Base-by-base conservation (phyloP, 83 land plant species). In the Picea abies region DNA sequence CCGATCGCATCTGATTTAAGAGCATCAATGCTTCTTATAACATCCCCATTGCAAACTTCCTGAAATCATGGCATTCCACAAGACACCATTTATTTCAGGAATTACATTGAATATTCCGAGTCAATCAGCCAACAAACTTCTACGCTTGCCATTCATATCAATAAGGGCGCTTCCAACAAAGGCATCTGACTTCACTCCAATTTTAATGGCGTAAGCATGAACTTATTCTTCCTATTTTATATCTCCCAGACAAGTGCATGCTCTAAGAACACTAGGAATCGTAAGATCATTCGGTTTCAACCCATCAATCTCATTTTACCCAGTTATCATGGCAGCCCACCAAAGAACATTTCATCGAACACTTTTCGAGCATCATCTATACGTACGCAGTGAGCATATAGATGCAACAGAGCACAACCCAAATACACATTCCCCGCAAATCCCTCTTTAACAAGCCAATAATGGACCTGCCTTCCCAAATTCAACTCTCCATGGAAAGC, bases 341-440 rank as follows among this genome's bases (percentile, higher is more conserved):
- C 87, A 89, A 77, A 89, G 60, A 76, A 26, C 85, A 87, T 86
- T 5, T 39, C 80, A 9, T 82, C 67, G 47, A 89, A 87, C 66
- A 89, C 35, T 9, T 26, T 80, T 23, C 81, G 81, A 0, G 89
- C 87, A 26, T 62, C n/a, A 10, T 39, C 71, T 79, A 85, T 63
- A 47, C 81, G 79, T 19, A 89, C 91, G 63, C 89, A 91, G 22
- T 75, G 61, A 2, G 82, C 83, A 82, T 91, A 91, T 87, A 86
- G 84, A 75, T 86, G 81, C 56, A 86, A 79, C 60, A 90, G 66
- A 3, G 90, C 89, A 81, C 83, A 86, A 44, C 81, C 90, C 61
- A 90, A 32, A 22, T 68, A 60, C 58, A 80, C 47, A 65, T 80
- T 82, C 12, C 66, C 69, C 47, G 82, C 72, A 19, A 82, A 22